phyloP scores from a whole-genome alignment of 495 filamentous ascomycete genomes.

The Cercophora scortea region DNA sequence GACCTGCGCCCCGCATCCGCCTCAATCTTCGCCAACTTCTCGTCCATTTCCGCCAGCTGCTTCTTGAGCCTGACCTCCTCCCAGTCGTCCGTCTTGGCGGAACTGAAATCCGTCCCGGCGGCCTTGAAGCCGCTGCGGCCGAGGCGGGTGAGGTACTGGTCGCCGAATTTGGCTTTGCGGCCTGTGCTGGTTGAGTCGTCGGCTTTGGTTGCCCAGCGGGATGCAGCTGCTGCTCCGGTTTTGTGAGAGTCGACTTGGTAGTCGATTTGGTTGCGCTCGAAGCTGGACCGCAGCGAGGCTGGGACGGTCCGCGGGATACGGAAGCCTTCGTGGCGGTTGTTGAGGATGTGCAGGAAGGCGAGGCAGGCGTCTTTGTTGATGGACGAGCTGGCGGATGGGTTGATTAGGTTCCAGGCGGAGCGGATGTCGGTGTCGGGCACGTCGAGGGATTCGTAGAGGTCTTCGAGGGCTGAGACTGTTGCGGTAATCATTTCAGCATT shows the following conservation, averaged over 20 bases:
- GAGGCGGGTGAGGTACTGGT: constrained; percentile 86
- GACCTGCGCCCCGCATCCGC: constrained; percentile 33
- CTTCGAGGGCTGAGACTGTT: constrained; percentile 68
- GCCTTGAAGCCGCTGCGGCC: constrained; percentile 72
- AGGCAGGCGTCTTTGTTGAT: constrained; percentile 93
- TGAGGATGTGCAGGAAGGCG: constrained; percentile 93
- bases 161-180: constrained; percentile 90
- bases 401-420: constrained; percentile 94
- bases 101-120: constrained; percentile 74
- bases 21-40: constrained; percentile 36
- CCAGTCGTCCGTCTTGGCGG: constrained; percentile 77
- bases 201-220: constrained; percentile 59
- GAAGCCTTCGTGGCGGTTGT: constrained; percentile 88
- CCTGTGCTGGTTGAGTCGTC: constrained; percentile 73
- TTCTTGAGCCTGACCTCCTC: constrained; percentile 93
- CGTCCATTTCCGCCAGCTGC: constrained; percentile 70
- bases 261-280: constrained; percentile 90
- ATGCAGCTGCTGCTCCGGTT: constrained; percentile 27
- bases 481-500: neutral
- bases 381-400: constrained; percentile 66
- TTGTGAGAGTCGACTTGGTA: constrained; percentile 64
- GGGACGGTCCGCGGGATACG: constrained; percentile 92
- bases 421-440: constrained; percentile 93
- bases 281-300: constrained; percentile 77
- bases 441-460: constrained; percentile 83